phyloP scores from a whole-genome alignment of 139 green algal species.

The Picochlorum sp. region DNA sequence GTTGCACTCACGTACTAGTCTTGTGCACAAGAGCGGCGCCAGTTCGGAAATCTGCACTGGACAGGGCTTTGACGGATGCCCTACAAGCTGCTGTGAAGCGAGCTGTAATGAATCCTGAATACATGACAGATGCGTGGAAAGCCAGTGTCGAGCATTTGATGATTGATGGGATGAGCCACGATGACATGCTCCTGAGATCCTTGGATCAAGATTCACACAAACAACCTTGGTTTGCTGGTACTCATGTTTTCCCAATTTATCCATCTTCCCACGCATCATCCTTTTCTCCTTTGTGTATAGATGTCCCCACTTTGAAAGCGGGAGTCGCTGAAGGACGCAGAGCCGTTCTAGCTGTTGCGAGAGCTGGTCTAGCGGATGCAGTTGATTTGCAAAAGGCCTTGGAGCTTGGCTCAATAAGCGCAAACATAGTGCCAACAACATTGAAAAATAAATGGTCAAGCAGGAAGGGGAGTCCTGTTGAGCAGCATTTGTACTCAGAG shows the following conservation, averaged over 20 bases:
- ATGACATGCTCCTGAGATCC: constrained; percentile 34
- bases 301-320: constrained; percentile 24
- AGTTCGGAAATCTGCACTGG: constrained; percentile 5
- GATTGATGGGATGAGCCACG: constrained; percentile 17
- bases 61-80: constrained; percentile 14
- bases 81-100: constrained; percentile 34
- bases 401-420: background rate
- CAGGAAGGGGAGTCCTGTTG: too few species aligned
- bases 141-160: constrained; percentile 13
- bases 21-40: constrained; percentile 39
- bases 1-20: constrained; percentile 75
- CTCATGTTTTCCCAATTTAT: constrained; percentile 24
- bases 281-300: constrained; percentile 44
- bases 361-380: constrained; percentile 1
- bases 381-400: background rate
- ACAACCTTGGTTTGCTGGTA: constrained; percentile 31
- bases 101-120: constrained; percentile 34
- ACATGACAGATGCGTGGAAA: constrained; percentile 43
- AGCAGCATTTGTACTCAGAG: too few species aligned
- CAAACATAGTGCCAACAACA: background rate
- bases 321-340: constrained; percentile 40
- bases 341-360: constrained; percentile 10
- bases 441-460: too few species aligned
- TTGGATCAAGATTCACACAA: constrained; percentile 16
- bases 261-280: constrained; percentile 1